These are phyloP conservation scores for Zygotorulaspora chibaensis DNA, from an alignment of 805 yeast genomes.

Conservation along the genomic window DNA sequence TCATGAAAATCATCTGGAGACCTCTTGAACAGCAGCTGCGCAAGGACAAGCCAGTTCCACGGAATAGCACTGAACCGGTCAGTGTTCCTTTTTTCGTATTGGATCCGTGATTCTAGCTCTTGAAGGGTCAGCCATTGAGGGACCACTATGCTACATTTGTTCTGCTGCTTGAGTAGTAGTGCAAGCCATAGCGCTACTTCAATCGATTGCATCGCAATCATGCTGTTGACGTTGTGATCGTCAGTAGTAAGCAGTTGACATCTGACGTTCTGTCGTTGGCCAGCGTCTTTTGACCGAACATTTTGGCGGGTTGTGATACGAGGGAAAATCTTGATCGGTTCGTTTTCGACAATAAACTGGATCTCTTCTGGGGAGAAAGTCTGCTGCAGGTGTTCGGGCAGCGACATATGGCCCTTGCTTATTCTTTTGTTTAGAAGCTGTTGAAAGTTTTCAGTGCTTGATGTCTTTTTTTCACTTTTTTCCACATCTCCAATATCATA, in stretches of 20 bases:
- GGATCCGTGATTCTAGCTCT: constrained; percentile 52
- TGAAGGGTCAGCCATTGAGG: constrained; percentile 76
- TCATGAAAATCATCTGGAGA: constrained; percentile 80
- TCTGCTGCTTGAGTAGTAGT: constrained; percentile 72
- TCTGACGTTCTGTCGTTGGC: constrained; percentile 1
- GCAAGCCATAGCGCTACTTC: constrained; percentile 88
- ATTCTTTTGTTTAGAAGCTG: not conserved
- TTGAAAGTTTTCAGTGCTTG: not conserved
- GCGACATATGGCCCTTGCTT: constrained; percentile 45
- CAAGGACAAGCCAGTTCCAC: constrained; percentile 81
- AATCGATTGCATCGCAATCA: constrained; percentile 59
- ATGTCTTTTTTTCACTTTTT: constrained; percentile 1
- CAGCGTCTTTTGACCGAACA: constrained; percentile 5
- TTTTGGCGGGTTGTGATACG: constrained; percentile 39
- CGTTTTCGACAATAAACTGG: constrained; percentile 82
- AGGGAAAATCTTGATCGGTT: constrained; percentile 68
- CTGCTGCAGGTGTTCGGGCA: constrained; percentile 50
- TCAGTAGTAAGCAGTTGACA: constrained; percentile 37
- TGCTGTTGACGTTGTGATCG: constrained; percentile 27
- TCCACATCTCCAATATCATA: not conserved
- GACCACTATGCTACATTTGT: constrained; percentile 76
- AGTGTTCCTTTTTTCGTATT: constrained; percentile 57
- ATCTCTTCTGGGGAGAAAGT: constrained; percentile 73
- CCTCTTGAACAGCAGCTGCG: constrained; percentile 58
- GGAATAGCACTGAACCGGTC: constrained; percentile 69